Conservation (phyloP, 2,329 filamentous ascomycete genomes). For the Fonsecaea pedrosoi region DNA sequence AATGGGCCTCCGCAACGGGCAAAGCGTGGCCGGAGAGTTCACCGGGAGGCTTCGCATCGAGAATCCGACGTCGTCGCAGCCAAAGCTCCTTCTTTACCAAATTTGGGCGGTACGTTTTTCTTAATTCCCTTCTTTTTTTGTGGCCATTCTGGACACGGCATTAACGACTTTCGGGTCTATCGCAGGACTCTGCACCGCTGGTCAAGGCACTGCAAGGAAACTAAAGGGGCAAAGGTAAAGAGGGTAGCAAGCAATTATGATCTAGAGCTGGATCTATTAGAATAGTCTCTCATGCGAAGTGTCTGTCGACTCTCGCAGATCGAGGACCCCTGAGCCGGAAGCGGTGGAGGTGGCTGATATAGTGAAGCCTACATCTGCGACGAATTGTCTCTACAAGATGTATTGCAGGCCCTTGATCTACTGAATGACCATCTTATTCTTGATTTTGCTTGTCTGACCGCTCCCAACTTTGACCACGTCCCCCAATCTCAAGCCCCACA, state of each 20-base stretch:
- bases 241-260: no score
- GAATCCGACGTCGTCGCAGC: background rate
- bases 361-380: no score
- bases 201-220: background rate
- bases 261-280: no score
- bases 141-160: background rate
- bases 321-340: no score
- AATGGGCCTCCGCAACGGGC: slow-evolving; percentile 13
- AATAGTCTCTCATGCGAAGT: no score
- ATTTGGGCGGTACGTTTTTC: slow-evolving; percentile 17
- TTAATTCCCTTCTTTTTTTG: background rate
- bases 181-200: background rate
- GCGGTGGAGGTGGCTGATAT: no score
- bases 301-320: no score
- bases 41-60: slow-evolving; percentile 7
- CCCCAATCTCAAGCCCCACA: background rate
- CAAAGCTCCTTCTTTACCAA: slow-evolving; percentile 10
- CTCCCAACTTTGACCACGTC: background rate
- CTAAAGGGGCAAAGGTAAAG: no score
- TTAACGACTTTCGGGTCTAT: background rate
- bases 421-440: background rate
- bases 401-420: background rate
- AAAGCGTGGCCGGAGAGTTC: slow-evolving; percentile 12
- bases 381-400: no score
- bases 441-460: background rate